Evolutionary conservation across 169 alveolate species (phyloP), one percentile per base, ranked within the genome.

Genomic region (Plasmodium fragile): DNA sequence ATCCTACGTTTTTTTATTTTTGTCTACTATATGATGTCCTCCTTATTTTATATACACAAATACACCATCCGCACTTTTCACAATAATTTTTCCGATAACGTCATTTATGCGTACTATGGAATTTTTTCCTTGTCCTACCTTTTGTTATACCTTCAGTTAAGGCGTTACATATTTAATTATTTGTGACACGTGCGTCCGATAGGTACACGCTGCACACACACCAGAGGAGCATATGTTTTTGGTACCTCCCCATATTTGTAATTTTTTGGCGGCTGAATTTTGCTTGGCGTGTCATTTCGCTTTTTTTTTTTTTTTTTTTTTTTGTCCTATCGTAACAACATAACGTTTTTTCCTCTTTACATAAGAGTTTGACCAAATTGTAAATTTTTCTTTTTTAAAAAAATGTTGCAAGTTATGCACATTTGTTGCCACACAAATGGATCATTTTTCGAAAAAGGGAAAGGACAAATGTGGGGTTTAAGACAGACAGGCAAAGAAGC

Each of bases 1-100:
- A 5, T 22, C 69, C 4, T 69, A 3, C 94, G 82, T 41, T 78
- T 89, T 39, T n/a, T 89, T 16, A 32, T 89, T 7, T 89, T 89
- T 30, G 36, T 41, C 82, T 78, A 59, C 81, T 89, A 89, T 45
- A 78, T 89, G 25, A 11, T 22, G 34, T 78, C 94, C 39, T 78
- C 94, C 7, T 18, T 78, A 18, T 78, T 79, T 78, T 89, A 89
- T 78, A 89, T 89, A 16, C 82, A 89, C 81, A 89, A 89, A 78
- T 89, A 25, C 49, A 79, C 90, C 49, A 89, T 70, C 16, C 70
- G 72, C 41, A 52, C 82, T 25, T 89, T 78, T 32, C 28, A 52
- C 32, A 89, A 78, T 41, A 53, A 89, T 89, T 89, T 89, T 89
- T 22, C 70, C 11, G 71, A 59, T 41, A 43, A 89, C 71, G 22